Evolutionary conservation across 2,329 filamentous ascomycete genomes (phyloP).

Genomic region (Zymoseptoria crescenta): DNA sequence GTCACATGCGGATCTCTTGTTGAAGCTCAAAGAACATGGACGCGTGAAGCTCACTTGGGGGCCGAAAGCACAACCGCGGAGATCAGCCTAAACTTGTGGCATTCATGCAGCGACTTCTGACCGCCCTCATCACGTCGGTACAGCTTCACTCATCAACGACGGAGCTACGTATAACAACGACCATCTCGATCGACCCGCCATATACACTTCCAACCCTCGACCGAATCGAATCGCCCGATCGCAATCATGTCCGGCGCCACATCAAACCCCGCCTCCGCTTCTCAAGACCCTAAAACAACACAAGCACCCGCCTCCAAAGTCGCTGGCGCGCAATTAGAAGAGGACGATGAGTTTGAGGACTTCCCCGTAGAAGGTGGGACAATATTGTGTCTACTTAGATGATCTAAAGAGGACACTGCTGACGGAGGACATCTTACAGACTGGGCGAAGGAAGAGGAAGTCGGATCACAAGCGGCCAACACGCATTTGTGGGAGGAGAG

Average conservation of each 20-base stretch:
- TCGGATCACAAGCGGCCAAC: constrained; percentile 52
- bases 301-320: constrained; percentile 48
- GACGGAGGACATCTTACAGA: constrained; percentile 46
- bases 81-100: not conserved
- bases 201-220: not conserved
- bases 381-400: not conserved
- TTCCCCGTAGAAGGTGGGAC: constrained; percentile 84
- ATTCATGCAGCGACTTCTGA: not conserved
- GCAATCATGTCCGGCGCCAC: not conserved
- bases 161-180: not conserved
- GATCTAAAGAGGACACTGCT: not conserved
- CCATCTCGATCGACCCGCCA: not conserved
- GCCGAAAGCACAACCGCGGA: not conserved
- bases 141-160: not conserved
- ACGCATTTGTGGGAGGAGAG: constrained; percentile 96
- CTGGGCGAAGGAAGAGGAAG: constrained; percentile 84
- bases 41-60: not conserved
- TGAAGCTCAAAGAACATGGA: not conserved
- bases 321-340: constrained; percentile 60
- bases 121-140: not conserved
- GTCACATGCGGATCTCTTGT: not conserved
- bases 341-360: constrained; percentile 98
- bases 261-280: not conserved
- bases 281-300: constrained; percentile 34
- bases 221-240: not conserved